Percentiles rank a stretch among this genome's conserved stretches.
These are phyloP conservation scores for Postia placenta DNA, from an alignment of 768 basidiomycete species.

Conservation along the genomic window DNA sequence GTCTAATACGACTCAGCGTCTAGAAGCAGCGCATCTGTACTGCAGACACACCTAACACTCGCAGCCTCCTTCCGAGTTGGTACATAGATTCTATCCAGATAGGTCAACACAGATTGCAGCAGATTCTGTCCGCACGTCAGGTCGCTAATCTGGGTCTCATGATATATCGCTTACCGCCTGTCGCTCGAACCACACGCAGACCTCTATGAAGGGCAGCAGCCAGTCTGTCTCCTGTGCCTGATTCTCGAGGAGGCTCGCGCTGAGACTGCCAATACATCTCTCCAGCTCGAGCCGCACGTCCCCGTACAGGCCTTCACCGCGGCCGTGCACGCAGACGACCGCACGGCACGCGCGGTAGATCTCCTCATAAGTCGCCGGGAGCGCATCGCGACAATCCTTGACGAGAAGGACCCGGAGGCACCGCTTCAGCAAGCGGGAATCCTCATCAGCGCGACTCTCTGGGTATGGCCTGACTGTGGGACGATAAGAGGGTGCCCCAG, in stretches of 20 bases:
- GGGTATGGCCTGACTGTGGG: not conserved
- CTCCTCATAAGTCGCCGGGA: slow-evolving; percentile 47
- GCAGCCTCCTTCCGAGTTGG: slow-evolving; percentile 29
- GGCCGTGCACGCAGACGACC: slow-evolving; percentile 44
- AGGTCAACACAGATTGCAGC: slow-evolving; percentile 58
- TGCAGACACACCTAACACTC: slow-evolving; percentile 39
- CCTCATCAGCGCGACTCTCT: slow-evolving; percentile 18
- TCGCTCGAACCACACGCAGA: slow-evolving; percentile 58
- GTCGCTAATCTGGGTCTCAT: not conserved
- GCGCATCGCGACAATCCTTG: slow-evolving; percentile 24
- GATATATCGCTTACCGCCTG: slow-evolving; percentile 46
- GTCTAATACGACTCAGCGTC: slow-evolving; percentile 15
- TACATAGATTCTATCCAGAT: slow-evolving; percentile 66
- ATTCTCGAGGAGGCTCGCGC: slow-evolving; percentile 29
- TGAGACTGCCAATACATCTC: slow-evolving; percentile 38
- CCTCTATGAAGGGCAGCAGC: slow-evolving; percentile 49
- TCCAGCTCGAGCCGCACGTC: slow-evolving; percentile 56
- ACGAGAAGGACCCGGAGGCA: slow-evolving; percentile 28
- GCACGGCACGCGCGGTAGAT: slow-evolving; percentile 54
- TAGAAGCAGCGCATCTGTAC: not conserved
- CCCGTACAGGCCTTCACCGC: slow-evolving; percentile 55
- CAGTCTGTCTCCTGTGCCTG: slow-evolving; percentile 38
- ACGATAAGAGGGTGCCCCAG: not conserved
- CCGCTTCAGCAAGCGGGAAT: slow-evolving; percentile 32
- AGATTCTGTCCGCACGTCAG: slow-evolving; percentile 35